Percentiles rank a stretch among this genome's conserved stretches.
Conservation (phyloP, 2,329 filamentous ascomycete genomes). For the Calonectria montana region DNA sequence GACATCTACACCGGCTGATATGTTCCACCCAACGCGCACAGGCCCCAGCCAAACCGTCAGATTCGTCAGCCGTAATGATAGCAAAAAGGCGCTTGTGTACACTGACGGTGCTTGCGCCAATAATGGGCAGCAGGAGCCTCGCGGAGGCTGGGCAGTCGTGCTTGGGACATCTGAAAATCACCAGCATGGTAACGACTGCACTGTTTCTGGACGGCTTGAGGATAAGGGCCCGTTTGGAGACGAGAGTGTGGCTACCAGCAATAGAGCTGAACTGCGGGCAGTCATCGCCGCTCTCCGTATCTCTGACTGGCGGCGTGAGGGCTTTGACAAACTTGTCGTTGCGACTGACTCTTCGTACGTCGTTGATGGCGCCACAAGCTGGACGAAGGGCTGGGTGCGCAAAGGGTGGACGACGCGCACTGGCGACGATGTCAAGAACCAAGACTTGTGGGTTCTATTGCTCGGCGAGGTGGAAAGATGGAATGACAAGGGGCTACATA, state of each 20-base stretch:
- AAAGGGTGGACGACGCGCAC: slow-evolving; percentile 56
- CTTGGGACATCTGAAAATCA: slow-evolving; percentile 17
- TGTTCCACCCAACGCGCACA: background rate
- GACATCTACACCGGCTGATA: background rate
- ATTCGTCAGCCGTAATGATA: slow-evolving; percentile 24
- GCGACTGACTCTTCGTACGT: slow-evolving; percentile 42
- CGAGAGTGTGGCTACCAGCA: slow-evolving; percentile 54
- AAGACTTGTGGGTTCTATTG: slow-evolving; percentile 63
- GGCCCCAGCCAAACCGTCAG: background rate
- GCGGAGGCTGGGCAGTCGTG: slow-evolving; percentile 55
- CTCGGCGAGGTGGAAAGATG: slow-evolving; percentile 52
- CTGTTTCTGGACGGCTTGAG: slow-evolving; percentile 52
- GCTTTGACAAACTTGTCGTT: slow-evolving; percentile 51
- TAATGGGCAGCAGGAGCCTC: slow-evolving; percentile 51
- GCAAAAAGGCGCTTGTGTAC: slow-evolving; percentile 50
- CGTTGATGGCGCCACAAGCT: slow-evolving; percentile 22
- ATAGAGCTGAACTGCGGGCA: slow-evolving; percentile 43
- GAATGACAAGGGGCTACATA: slow-evolving; percentile 42
- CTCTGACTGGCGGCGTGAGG: slow-evolving; percentile 43
- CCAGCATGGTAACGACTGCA: background rate
- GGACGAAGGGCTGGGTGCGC: slow-evolving; percentile 30
- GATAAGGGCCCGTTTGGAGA: slow-evolving; percentile 54
- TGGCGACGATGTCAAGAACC: slow-evolving; percentile 56
- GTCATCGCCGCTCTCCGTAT: slow-evolving; percentile 22
- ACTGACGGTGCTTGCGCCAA: slow-evolving; percentile 58